Evolutionary conservation across 2,329 filamentous ascomycete species (phyloP), one percentile per base, ranked within the genome.

Genomic region (Fusarium newnesense): DNA sequence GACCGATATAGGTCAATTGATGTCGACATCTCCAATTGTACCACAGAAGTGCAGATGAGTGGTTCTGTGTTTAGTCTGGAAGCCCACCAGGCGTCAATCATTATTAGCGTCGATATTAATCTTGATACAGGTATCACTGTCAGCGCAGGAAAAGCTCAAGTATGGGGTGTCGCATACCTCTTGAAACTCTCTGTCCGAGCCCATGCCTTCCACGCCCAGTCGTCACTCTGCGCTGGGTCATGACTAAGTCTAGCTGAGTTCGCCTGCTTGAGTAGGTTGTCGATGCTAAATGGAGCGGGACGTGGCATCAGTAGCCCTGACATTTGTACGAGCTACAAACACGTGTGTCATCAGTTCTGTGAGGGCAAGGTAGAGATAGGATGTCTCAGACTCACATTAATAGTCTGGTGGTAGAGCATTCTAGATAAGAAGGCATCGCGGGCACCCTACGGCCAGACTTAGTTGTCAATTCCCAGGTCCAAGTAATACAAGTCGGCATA

Each of bases 191-290:
- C 49, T 2, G 43, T 39, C 21, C 67, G 30, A 13, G 67, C 67
- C 67, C 67, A 69, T 6, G 59, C 37, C 5, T 70, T 69, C 67
- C 67, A 70, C 1, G n/a, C 28, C 54, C 37, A 46, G 1, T 57
- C 54, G 4, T 57, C 54, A 6, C 24, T 57, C 2, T 57, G 21
- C 2, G 39, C 16, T 21, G 43, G 39, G 24, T 37, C 46, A 34
- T 40, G 46, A 12, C n/a, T 11, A 2, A 37, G 5, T 19, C 49
- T 64, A 6, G 10, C 24, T 13, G 30, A 57, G 2, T 9, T 46
- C 4, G 39, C 39, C 8, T 21, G 28, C 4, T 2, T 21, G 2
- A 57, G 39, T 7, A 57, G 2, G 1, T 13, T 49, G 7, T 50
- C 34, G 13, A 43, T 42, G 7, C 36, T 50, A 9, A 66, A 67